Evolutionary conservation across 106 monocot genomes (phyloP).

Genomic region (Narthecium ossifragum): DNA sequence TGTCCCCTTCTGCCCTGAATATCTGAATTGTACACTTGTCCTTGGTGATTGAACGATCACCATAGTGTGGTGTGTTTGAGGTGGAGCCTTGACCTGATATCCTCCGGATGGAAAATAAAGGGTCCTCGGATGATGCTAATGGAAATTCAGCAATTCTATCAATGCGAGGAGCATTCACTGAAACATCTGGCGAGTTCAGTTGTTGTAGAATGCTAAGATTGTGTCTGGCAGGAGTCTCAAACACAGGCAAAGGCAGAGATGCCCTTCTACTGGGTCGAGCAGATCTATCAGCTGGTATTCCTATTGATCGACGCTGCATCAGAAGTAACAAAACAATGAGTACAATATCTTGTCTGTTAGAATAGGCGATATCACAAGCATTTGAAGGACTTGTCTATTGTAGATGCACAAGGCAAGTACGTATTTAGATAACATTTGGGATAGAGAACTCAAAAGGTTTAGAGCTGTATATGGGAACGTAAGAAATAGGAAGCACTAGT

Average conservation of each 20-base stretch:
- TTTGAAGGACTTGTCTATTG: too few relatives aligned
- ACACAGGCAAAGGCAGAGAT: conserved; percentile 61
- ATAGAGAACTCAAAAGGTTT: too few relatives aligned
- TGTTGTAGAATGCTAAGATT: conserved; percentile 40
- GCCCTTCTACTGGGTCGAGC: conserved; percentile 40
- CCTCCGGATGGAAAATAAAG: conserved; percentile 34
- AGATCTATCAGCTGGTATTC: conserved; percentile 30
- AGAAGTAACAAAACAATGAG: too few relatives aligned
- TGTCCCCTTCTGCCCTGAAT: conserved; percentile 40
- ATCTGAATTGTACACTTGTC: conserved; percentile 90
- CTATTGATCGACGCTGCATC: conserved; percentile 18
- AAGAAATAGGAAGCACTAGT: too few relatives aligned
- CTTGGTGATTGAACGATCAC: conserved; percentile 74
- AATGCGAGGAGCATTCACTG: conserved; percentile 82
- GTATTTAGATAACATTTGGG: too few relatives aligned
- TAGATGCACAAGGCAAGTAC: too few relatives aligned
- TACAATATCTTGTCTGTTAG: too few relatives aligned
- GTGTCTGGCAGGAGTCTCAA: conserved; percentile 25
- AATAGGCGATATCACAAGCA: too few relatives aligned
- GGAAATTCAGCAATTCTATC: conserved; percentile 93
- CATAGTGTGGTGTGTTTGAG: conserved; percentile 32
- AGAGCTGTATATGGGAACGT: too few relatives aligned
- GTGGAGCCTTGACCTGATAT: conserved; percentile 36
- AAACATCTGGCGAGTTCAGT: conserved; percentile 73
- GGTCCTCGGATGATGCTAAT: conserved; percentile 66